Percentiles rank a stretch among this genome's conserved stretches.
Conservation (phyloP, 2,329 filamentous ascomycete species). For the Aspergillus fructus region DNA sequence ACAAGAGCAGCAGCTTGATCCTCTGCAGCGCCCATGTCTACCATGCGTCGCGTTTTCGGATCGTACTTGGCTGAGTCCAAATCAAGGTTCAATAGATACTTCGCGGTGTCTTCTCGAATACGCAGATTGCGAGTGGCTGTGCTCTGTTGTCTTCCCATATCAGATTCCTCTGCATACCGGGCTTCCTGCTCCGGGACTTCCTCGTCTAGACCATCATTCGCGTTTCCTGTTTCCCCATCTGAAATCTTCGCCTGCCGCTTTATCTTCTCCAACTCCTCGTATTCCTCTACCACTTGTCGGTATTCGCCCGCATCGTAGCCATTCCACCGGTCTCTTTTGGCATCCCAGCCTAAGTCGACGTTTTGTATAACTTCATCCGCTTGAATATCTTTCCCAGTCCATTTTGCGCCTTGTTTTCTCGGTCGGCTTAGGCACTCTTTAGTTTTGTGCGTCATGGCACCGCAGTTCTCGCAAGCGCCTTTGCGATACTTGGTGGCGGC, state of each 20-base stretch:
- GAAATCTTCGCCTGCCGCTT: slow-evolving; percentile 55
- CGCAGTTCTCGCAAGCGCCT: slow-evolving; percentile 97
- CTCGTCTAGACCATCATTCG: slow-evolving; percentile 54
- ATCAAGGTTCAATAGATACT: slow-evolving; percentile 92
- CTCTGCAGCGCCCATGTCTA: slow-evolving; percentile 76
- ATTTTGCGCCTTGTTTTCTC: slow-evolving; percentile 84
- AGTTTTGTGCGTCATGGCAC: slow-evolving; percentile 91
- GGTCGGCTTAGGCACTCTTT: slow-evolving; percentile 91
- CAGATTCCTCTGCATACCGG: slow-evolving; percentile 86
- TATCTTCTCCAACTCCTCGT: slow-evolving; percentile 79
- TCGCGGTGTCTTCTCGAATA: slow-evolving; percentile 93
- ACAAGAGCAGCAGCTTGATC: slow-evolving; percentile 80
- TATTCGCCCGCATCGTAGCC: slow-evolving; percentile 94
- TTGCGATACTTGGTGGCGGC: slow-evolving; percentile 97
- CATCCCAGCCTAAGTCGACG: slow-evolving; percentile 89
- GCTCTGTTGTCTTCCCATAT: slow-evolving; percentile 92
- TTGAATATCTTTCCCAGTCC: slow-evolving; percentile 89
- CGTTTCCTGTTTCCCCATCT: slow-evolving; percentile 49
- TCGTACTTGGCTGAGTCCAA: slow-evolving; percentile 97
- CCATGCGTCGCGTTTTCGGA: slow-evolving; percentile 89
- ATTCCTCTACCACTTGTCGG: slow-evolving; percentile 81
- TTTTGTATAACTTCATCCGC: slow-evolving; percentile 86
- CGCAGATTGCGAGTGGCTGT: slow-evolving; percentile 88
- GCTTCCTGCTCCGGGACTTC: slow-evolving; percentile 47
- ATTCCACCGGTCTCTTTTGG: slow-evolving; percentile 96